Evolutionary conservation across 1,284 basidiomycete species (phyloP).

Genomic region (Cryptococcus deneoformans): DNA sequence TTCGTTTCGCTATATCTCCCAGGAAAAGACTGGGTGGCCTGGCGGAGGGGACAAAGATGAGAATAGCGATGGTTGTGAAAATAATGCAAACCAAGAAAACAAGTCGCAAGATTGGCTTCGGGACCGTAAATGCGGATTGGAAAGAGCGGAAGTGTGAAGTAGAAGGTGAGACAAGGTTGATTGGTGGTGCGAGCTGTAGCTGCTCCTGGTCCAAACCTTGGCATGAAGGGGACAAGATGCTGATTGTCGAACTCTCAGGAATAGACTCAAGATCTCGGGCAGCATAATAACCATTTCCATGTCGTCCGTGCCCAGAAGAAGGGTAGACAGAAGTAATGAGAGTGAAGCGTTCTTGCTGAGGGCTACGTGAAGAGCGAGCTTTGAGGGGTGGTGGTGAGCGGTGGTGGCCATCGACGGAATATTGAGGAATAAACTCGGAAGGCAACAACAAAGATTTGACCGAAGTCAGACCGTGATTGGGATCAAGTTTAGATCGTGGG

Average conservation of each 20-base stretch:
- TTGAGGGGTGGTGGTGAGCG: conserved; percentile 12
- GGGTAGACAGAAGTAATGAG: conserved; percentile 19
- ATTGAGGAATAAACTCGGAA: conserved; percentile 16
- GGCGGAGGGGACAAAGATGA: no score
- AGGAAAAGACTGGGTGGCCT: no score
- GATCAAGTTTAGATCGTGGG: conserved; percentile 2
- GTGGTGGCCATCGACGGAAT: conserved; percentile 13
- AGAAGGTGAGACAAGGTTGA: conserved; percentile 19
- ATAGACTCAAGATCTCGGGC: no score
- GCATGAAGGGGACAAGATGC: no score
- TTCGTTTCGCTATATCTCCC: no score
- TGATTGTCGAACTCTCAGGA: no score
- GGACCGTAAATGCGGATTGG: conserved; percentile 18
- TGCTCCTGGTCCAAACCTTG: no score
- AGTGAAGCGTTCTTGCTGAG: conserved; percentile 24
- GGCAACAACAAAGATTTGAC: conserved; percentile 26
- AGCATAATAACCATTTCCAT: no score
- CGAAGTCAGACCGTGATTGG: conserved; percentile 20
- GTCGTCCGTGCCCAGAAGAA: background rate
- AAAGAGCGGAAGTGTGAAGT: conserved; percentile 13
- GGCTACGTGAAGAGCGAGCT: conserved; percentile 25
- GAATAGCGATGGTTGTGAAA: conserved; percentile 20
- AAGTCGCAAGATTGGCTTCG: conserved; percentile 36
- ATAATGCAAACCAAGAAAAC: conserved; percentile 25
- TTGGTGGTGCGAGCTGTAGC: background rate